phyloP scores from a whole-genome alignment of 345 rosid genomes.

The Linum lewisii region DNA sequence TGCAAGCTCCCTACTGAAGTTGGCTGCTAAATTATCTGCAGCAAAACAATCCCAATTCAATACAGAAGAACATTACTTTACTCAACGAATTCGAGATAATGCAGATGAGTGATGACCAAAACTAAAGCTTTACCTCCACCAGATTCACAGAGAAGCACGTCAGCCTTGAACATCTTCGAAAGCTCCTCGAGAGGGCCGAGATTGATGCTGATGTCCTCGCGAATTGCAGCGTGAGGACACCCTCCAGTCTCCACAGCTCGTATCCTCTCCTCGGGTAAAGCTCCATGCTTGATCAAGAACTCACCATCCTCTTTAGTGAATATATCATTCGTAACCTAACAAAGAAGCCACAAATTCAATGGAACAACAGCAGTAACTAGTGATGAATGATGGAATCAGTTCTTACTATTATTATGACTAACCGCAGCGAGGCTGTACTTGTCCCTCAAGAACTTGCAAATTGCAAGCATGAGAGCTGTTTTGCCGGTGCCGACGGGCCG shows the following conservation, averaged over 20 bases:
- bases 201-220: conserved; percentile 95
- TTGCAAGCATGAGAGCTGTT: conserved; percentile 86
- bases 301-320: conserved; percentile 96
- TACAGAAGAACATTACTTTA: neutral
- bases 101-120: too few species aligned
- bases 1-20: conserved; percentile 93
- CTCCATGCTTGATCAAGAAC: conserved; percentile 85
- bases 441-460: conserved; percentile 63
- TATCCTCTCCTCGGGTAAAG: conserved; percentile 87
- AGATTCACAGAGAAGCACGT: conserved; percentile 89
- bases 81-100: neutral
- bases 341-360: neutral
- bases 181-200: conserved; percentile 98
- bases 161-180: conserved; percentile 72
- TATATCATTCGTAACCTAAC: conserved; percentile 93
- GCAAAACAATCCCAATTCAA: conserved; percentile 3
- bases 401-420: conserved; percentile 39
- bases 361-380: neutral
- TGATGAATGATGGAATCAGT: too few species aligned
- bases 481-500: conserved; percentile 99
- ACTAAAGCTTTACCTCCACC: conserved; percentile 63
- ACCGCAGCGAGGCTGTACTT: conserved; percentile 97
- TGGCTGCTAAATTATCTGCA: conserved; percentile 93
- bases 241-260: conserved; percentile 96
- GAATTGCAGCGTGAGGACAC: conserved; percentile 97